Evolutionary conservation across 2,329 filamentous ascomycete genomes (phyloP).

Genomic region (Iodosphaeria phyllophila): DNA sequence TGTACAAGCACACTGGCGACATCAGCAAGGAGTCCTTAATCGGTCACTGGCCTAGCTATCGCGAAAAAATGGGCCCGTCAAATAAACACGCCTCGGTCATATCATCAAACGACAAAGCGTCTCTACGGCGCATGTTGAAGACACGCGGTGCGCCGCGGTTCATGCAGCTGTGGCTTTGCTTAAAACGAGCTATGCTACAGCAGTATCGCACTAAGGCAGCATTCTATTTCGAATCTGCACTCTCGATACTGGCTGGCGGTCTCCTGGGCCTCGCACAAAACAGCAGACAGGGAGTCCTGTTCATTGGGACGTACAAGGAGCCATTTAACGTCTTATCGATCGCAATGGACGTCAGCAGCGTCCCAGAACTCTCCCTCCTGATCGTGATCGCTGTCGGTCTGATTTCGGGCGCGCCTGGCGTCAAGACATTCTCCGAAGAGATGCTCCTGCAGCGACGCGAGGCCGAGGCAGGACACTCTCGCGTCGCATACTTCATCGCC

Average conservation of each 20-base stretch:
- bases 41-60: conserved; percentile 22
- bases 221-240: conserved; percentile 33
- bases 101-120: conserved; percentile 13
- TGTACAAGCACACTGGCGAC: conserved; percentile 28
- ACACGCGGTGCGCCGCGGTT: conserved; percentile 27
- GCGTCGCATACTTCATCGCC: conserved; percentile 35
- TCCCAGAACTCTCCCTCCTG: conserved; percentile 32
- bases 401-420: conserved; percentile 32
- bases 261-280: conserved; percentile 34
- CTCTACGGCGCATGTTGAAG: conserved; percentile 25
- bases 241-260: conserved; percentile 30
- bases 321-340: conserved; percentile 32
- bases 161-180: conserved; percentile 32
- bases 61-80: conserved; percentile 8
- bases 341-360: conserved; percentile 28
- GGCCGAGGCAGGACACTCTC: conserved; percentile 34
- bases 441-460: conserved; percentile 34
- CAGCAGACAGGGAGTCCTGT: conserved; percentile 28
- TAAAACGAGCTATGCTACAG: conserved; percentile 32
- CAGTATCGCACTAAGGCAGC: conserved; percentile 32
- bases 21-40: conserved; percentile 29
- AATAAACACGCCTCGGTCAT: conserved; percentile 9
- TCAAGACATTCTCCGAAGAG: conserved; percentile 37
- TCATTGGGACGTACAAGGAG: conserved; percentile 29
- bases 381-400: conserved; percentile 35